phyloP scores from a whole-genome alignment of 371 early-diverging fungal genomes.

The Mucor plumbeus region DNA sequence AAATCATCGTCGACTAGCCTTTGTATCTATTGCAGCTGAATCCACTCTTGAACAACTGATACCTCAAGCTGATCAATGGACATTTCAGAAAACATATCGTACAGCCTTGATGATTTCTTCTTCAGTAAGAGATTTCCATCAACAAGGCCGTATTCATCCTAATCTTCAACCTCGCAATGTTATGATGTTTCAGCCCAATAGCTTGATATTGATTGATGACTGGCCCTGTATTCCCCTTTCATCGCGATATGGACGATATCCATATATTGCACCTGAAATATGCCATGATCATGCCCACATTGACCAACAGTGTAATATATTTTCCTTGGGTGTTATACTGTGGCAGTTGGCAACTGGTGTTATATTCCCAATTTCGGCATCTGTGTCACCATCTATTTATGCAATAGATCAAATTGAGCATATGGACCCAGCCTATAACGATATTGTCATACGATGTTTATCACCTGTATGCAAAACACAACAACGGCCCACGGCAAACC shows the following conservation, averaged over 20 bases:
- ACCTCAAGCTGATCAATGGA: constrained; percentile 33
- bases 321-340: constrained; percentile 47
- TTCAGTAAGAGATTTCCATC: constrained; percentile 21
- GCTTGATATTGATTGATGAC: constrained; percentile 4
- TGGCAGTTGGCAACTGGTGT: constrained; percentile 54
- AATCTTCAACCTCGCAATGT: constrained; percentile 28
- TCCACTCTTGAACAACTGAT: constrained; percentile 26
- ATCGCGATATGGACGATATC: constrained; percentile 40
- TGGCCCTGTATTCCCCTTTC: constrained; percentile 3
- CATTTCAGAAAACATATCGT: constrained; percentile 21
- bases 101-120: constrained; percentile 15
- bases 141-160: constrained; percentile 14
- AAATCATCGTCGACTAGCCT: constrained; percentile 8
- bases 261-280: constrained; percentile 51
- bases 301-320: constrained; percentile 38
- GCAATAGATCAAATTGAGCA: constrained; percentile 28
- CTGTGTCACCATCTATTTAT: constrained; percentile 35
- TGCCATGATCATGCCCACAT: constrained; percentile 6
- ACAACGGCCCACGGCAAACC: constrained; percentile 16
- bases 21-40: constrained; percentile 21
- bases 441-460: constrained; percentile 12
- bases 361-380: constrained; percentile 40
- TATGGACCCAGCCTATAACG: constrained; percentile 13
- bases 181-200: constrained; percentile 4
- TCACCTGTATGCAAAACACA: not conserved